These are phyloP conservation scores for Ehretia macrophylla DNA, from an alignment of 257 asterid species.

Conservation along the genomic window DNA sequence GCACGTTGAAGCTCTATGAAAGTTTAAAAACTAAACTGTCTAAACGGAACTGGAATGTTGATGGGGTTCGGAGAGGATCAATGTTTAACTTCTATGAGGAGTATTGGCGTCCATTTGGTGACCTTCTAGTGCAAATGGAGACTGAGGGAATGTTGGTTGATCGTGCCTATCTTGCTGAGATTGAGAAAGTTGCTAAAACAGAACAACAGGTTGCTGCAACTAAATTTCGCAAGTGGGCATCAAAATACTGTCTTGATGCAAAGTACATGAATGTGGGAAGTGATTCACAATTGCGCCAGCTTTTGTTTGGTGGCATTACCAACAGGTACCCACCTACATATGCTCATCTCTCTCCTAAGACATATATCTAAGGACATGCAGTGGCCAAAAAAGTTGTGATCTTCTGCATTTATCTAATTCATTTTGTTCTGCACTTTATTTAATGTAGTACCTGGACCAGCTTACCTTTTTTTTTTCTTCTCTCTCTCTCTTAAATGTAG, in stretches of 20 bases:
- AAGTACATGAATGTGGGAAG: slow-evolving; percentile 91
- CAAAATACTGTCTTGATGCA: slow-evolving; percentile 81
- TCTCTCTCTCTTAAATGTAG: no score
- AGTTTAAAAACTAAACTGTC: slow-evolving; percentile 70
- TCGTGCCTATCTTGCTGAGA: slow-evolving; percentile 81
- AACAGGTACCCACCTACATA: slow-evolving; percentile 53
- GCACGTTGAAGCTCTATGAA: slow-evolving; percentile 81
- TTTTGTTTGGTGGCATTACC: slow-evolving; percentile 85
- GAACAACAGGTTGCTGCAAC: slow-evolving; percentile 84
- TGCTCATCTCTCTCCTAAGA: background rate
- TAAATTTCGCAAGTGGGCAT: slow-evolving; percentile 91
- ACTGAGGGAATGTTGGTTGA: slow-evolving; percentile 92
- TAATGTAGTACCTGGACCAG: background rate
- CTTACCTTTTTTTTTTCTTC: no score
- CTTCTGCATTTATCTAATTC: background rate
- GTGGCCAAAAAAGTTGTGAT: background rate
- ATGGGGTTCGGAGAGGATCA: slow-evolving; percentile 64
- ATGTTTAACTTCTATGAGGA: slow-evolving; percentile 68
- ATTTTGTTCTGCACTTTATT: background rate
- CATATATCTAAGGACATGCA: background rate
- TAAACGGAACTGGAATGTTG: slow-evolving; percentile 59
- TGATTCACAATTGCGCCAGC: slow-evolving; percentile 84
- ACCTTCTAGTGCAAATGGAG: slow-evolving; percentile 89
- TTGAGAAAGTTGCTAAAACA: slow-evolving; percentile 79
- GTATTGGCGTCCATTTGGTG: slow-evolving; percentile 92